These are phyloP conservation scores for Neoscytalidium dimidiatum DNA, from an alignment of 2,329 filamentous ascomycete species.

Conservation along the genomic window DNA sequence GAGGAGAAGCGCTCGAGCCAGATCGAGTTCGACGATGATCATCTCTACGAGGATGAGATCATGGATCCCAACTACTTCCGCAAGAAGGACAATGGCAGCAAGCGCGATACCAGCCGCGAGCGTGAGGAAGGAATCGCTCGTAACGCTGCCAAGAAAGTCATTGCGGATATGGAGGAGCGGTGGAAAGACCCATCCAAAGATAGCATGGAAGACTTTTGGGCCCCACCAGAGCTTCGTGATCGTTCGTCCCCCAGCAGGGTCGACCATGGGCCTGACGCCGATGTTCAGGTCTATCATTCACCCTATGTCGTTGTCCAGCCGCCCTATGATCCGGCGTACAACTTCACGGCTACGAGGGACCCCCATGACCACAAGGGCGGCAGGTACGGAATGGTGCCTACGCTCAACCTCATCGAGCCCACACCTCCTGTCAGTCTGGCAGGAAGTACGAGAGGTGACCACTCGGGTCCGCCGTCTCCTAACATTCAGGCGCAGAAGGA, in stretches of 20 bases:
- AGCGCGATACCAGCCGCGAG: slow-evolving; percentile 5
- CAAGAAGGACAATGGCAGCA: slow-evolving; percentile 34
- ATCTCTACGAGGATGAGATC: slow-evolving; percentile 46
- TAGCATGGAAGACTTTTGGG: slow-evolving; percentile 47
- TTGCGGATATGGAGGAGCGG: slow-evolving; percentile 45
- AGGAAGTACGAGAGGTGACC: slow-evolving; percentile 34
- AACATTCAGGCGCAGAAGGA: not conserved
- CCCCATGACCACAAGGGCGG: slow-evolving; percentile 30
- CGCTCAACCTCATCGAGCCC: slow-evolving; percentile 58
- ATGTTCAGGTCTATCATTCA: slow-evolving; percentile 47
- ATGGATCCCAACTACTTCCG: slow-evolving; percentile 50
- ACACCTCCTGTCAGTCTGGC: slow-evolving; percentile 56
- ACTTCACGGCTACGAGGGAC: slow-evolving; percentile 43
- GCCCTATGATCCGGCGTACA: slow-evolving; percentile 40
- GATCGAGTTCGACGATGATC: slow-evolving; percentile 18
- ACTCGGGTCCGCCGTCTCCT: slow-evolving; percentile 38
- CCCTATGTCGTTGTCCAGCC: slow-evolving; percentile 35
- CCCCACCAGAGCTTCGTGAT: slow-evolving; percentile 45
- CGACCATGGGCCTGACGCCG: slow-evolving; percentile 39
- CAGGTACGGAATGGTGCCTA: slow-evolving; percentile 50
- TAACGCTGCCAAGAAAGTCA: slow-evolving; percentile 40
- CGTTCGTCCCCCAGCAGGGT: slow-evolving; percentile 27
- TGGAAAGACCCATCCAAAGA: slow-evolving; percentile 43
- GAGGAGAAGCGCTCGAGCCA: not conserved
- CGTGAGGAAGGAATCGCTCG: slow-evolving; percentile 27